Percentiles rank a stretch among this genome's conserved stretches.
phyloP scores from a whole-genome alignment of 2,329 filamentous ascomycete species.

The Venturia pyrina region DNA sequence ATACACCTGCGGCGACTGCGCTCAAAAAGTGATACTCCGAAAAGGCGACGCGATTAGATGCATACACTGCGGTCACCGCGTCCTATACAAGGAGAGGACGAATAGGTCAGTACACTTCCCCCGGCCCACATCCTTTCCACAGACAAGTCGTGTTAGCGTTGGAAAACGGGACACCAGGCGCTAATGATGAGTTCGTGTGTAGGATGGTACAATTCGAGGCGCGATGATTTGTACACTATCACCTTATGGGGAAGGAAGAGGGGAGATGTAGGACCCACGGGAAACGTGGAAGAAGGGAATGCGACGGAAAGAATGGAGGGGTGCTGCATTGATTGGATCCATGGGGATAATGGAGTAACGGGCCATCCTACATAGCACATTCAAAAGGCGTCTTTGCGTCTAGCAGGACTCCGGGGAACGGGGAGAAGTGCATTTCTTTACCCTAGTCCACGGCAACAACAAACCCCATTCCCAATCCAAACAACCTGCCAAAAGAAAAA shows the following conservation, averaged over 20 bases:
- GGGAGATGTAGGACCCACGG: background rate
- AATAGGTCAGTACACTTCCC: conserved; percentile 60
- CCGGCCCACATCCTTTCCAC: background rate
- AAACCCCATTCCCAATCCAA: no score
- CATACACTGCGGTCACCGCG: conserved; percentile 87
- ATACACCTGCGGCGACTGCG: conserved; percentile 71
- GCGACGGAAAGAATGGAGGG: no score
- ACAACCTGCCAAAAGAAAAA: no score
- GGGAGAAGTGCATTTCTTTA: no score
- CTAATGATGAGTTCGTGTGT: conserved; percentile 15
- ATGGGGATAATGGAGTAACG: background rate
- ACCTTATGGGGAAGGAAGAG: background rate
- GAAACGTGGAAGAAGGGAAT: background rate
- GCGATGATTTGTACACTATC: conserved; percentile 39
- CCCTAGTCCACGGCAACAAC: no score
- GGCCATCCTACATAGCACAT: no score
- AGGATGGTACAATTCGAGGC: conserved; percentile 98
- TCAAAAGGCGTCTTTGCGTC: background rate
- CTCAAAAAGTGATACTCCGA: conserved; percentile 63
- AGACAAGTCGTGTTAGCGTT: background rate
- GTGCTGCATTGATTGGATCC: no score
- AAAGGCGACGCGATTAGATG: conserved; percentile 75
- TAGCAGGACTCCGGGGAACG: no score
- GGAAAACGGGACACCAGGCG: background rate
- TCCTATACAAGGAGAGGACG: conserved; percentile 95